These are phyloP conservation scores for Pseudonitzschia multiseries DNA, from an alignment of 108 stramenopile species.

Conservation along the genomic window DNA sequence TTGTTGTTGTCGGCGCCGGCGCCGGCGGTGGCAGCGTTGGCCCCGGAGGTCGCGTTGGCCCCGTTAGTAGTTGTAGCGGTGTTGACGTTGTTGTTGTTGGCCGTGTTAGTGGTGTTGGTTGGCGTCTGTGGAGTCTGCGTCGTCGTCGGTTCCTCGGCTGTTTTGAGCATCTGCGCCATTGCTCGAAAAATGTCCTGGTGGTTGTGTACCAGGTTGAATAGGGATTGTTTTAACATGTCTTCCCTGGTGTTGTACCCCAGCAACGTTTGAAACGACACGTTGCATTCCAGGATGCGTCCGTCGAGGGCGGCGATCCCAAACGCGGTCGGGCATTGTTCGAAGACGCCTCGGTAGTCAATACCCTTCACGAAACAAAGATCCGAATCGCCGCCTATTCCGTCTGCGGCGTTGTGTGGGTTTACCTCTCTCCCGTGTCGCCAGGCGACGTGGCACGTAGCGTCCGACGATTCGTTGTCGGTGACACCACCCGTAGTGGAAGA, in stretches of 20 bases:
- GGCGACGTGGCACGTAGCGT: neutral
- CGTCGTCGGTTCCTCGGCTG: conserved; percentile 16
- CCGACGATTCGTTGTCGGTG: conserved; percentile 10
- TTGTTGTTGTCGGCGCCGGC: neutral
- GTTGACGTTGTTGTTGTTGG: neutral
- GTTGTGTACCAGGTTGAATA: conserved; percentile 74
- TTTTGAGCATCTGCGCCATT: conserved; percentile 74
- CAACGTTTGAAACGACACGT: conserved; percentile 59
- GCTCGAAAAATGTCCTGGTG: conserved; percentile 82
- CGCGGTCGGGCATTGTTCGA: conserved; percentile 72
- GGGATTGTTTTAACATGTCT: conserved; percentile 46
- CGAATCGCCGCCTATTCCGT: conserved; percentile 37
- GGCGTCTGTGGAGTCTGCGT: neutral
- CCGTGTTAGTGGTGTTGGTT: neutral
- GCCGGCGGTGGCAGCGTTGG: neutral
- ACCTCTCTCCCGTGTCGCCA: conserved; percentile 11
- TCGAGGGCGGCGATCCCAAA: conserved; percentile 79
- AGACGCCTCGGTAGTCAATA: conserved; percentile 74
- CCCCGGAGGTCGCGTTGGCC: neutral
- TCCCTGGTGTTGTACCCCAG: conserved; percentile 49
- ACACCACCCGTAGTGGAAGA: conserved; percentile 6
- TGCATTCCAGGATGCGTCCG: conserved; percentile 80
- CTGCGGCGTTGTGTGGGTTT: neutral
- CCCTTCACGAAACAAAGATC: conserved; percentile 70
- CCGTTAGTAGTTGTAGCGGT: neutral